A percentile compares a stretch with the other conserved stretches of the same genome.
Evolutionary conservation across 306 rosid genomes (phyloP).

Genomic region (Lotus japonicus): DNA sequence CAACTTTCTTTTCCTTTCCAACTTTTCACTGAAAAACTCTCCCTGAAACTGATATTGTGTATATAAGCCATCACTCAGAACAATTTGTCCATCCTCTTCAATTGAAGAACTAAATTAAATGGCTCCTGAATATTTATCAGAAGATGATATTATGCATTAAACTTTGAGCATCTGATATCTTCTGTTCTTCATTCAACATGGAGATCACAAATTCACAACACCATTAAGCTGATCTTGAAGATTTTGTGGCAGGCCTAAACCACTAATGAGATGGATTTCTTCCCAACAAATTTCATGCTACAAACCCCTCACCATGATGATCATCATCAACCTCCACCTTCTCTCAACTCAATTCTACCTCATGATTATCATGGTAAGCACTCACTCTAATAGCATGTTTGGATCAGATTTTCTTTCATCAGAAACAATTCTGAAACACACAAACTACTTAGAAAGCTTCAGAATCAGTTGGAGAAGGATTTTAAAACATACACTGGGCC

Average conservation of each 20-base stretch:
- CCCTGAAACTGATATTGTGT: conserved; percentile 44
- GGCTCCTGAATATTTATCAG: conserved; percentile 18
- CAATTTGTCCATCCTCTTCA: conserved; percentile 34
- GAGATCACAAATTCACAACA: conserved; percentile 6
- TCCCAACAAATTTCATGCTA: conserved; percentile 85
- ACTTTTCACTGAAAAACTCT: conserved; percentile 16
- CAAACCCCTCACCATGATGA: conserved; percentile 73
- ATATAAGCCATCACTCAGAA: conserved; percentile 38
- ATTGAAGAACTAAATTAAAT: conserved; percentile 25
- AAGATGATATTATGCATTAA: background rate
- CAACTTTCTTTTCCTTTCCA: conserved; percentile 19
- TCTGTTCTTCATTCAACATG: conserved; percentile 27
- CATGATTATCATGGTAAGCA: conserved; percentile 77
- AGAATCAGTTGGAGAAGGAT: background rate
- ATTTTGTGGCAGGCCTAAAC: conserved; percentile 29
- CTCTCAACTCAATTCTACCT: conserved; percentile 71
- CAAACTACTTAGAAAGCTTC: background rate
- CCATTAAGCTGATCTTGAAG: conserved; percentile 24
- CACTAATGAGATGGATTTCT: conserved; percentile 85
- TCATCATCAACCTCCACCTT: conserved; percentile 57
- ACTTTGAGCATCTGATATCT: background rate
- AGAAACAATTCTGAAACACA: too few species aligned
- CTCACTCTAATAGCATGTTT: background rate
- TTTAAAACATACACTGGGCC: too few species aligned
- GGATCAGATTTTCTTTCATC: too few species aligned